These are phyloP conservation scores for Hirsutella thompsonii DNA, from an alignment of 2,329 filamentous ascomycete genomes.

Conservation along the genomic window DNA sequence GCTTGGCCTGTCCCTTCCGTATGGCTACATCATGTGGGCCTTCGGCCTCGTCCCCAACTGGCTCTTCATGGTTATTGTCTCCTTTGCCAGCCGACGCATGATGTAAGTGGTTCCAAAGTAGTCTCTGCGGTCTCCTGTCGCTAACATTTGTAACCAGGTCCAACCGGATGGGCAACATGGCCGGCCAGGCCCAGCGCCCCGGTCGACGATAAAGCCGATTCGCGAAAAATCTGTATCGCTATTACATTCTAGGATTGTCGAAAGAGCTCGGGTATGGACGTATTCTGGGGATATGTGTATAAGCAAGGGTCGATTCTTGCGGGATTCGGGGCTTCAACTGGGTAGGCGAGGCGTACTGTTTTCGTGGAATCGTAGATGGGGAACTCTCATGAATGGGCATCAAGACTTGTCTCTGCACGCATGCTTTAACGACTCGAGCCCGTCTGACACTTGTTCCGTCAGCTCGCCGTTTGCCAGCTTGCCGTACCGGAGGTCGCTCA, in stretches of 20 bases:
- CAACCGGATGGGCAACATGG: conserved; percentile 17
- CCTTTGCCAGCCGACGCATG: conserved; percentile 58
- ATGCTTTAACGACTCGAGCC: conserved; percentile 42
- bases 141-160: conserved; percentile 16
- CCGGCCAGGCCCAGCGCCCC: conserved; percentile 4
- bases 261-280: neutral
- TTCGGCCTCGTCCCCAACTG: conserved; percentile 58
- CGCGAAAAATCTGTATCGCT: neutral
- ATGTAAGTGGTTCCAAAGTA: conserved; percentile 46
- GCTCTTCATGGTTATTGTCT: conserved; percentile 66
- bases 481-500: conserved; percentile 78
- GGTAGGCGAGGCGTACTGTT: neutral
- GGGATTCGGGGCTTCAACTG: neutral
- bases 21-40: conserved; percentile 56
- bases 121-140: neutral
- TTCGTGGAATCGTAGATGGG: neutral
- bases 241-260: neutral
- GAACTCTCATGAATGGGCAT: neutral
- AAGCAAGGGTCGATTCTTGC: neutral
- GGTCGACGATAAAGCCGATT: neutral
- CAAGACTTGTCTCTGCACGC: conserved; percentile 39
- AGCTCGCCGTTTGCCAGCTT: conserved; percentile 54
- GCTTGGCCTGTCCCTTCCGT: conserved; percentile 46
- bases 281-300: neutral
- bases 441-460: conserved; percentile 53